A percentile compares a stretch with the other conserved stretches of the same genome.
These are phyloP conservation scores for Mycotypha africana DNA, from an alignment of 371 early-diverging fungal genomes.

Conservation along the genomic window DNA sequence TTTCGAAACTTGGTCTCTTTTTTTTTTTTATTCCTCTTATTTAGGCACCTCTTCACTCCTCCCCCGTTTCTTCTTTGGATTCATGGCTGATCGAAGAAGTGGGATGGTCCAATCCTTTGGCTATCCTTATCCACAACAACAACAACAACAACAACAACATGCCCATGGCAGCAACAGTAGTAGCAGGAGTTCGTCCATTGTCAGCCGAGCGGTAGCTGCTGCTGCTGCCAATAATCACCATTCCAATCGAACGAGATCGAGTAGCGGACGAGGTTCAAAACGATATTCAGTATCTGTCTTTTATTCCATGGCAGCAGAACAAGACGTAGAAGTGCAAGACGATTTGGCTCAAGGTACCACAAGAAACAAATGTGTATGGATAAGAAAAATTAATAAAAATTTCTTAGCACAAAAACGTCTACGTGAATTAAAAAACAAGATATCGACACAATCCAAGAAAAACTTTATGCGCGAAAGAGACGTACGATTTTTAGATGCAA, in stretches of 20 bases:
- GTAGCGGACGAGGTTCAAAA: conserved; percentile 43
- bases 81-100: conserved; percentile 39
- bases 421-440: conserved; percentile 81
- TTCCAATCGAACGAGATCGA: conserved; percentile 25
- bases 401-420: conserved; percentile 73
- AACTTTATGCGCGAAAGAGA: conserved; percentile 94
- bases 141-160: no score
- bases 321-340: conserved; percentile 91
- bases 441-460: conserved; percentile 90
- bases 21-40: background rate
- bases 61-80: no score
- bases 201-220: conserved; percentile 40
- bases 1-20: no score
- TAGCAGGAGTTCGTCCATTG: conserved; percentile 27
- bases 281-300: conserved; percentile 85
- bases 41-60: background rate
- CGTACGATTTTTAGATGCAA: conserved; percentile 89
- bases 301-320: conserved; percentile 92
- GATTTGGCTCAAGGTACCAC: conserved; percentile 68
- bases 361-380: background rate
- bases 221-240: conserved; percentile 43
- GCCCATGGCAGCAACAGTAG: no score
- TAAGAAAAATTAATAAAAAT: background rate
- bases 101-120: conserved; percentile 38
- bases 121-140: no score